Base-by-base conservation (phyloP, 1,284 basidiomycete genomes). In the Athelia sp. region DNA sequence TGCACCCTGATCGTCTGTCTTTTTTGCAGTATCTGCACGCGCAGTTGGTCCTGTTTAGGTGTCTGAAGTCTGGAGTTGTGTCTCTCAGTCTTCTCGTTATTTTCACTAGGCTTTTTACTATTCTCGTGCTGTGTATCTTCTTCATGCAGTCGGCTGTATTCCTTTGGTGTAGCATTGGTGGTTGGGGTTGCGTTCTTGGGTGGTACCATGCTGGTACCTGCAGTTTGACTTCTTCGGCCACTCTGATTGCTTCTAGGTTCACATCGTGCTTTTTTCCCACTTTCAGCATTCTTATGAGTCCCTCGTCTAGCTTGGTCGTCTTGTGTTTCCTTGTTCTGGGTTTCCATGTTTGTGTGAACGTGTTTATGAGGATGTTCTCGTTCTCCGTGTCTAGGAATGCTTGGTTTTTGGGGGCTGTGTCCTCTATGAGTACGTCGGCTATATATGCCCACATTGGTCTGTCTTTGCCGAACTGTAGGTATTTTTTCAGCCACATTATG, bases 381-480 rank as follows among this genome's bases (percentile, higher is more conserved):
- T 4, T 40, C n/a, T 21, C 36, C 6, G 4, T 9, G 9, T 26
- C 24, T 44, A 26, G 21, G 10, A 6, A 9, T 6, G 8, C 18
- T 44, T 22, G 22, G 14, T 22, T 22, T 21, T 44, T 22, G 6
- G 15, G 19, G 23, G 22, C 23, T n/a, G 15, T 44, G 6, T 23
- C 24, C 10, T 6, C 19, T 44, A 44, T 44, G 15, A 44, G 43
- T 6, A 23, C 10, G 23, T 44, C 43, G 15, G 43, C 43, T 22
- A 44, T 22, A 21, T 18, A 44, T n/a, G 43, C 43, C 43, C 43
- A 44, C 15, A 26, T n/a, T n/a, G 43, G 43, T n/a, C 43, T n/a
- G 6, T 21, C 14, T 44, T 22, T 21, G 8, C 15, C 24, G 15
- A 44, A 22, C 11, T 22, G 14, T 4, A 44, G 43, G n/a, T 23